Evolutionary conservation across 2,329 filamentous ascomycete species (phyloP), one percentile per base, ranked within the genome.

Genomic region (Pleurostoma richardsiae): DNA sequence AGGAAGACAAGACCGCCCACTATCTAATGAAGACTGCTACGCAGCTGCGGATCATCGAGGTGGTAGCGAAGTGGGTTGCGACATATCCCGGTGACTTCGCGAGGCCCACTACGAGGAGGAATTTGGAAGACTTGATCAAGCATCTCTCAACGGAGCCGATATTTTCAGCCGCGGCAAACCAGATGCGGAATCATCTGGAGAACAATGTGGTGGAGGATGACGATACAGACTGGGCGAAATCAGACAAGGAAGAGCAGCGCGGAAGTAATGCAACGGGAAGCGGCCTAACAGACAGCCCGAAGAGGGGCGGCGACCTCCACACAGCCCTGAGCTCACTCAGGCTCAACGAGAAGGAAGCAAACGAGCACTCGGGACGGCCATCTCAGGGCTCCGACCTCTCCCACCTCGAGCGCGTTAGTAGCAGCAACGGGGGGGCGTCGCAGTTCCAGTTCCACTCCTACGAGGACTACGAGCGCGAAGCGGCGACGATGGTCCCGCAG

Each of bases 11-110:
- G 53, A 74, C 76, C 7, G 76, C 83, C 1, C 79, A 83, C 52
- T 85, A 88, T 52, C 78, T 96, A 40, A 84, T 84, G 45, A 89
- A 86, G 56, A 91, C 87, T 39, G 83, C 86, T 6, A 83, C 85
- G 4, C 92, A 96, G 62, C 76, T 96, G 46, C 83, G 91, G 44
- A 87, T 92, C 51, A 83, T 96, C 38, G 85, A 88, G 54, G 83
- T 94, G 5, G 72, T 97, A 49, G 88, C 90, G 4, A 88, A 88
- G 62, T 99, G 94, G 94, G 85, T 95, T 2, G 83, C 85, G 11
- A 74, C 85, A 40, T 97, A 97, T 64, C 91, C 94, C 0, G 92
- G 90, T 11, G 94, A 99, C 65, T 96, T 97, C 72, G 90, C 90
- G 1, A 83, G 86, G 51, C 79, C 85, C 2, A 77, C 77, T 27